Percentiles rank a stretch among this genome's conserved stretches.
Evolutionary conservation across 768 basidiomycete species (phyloP).

Genomic region (Macrolepiota albuminosa): DNA sequence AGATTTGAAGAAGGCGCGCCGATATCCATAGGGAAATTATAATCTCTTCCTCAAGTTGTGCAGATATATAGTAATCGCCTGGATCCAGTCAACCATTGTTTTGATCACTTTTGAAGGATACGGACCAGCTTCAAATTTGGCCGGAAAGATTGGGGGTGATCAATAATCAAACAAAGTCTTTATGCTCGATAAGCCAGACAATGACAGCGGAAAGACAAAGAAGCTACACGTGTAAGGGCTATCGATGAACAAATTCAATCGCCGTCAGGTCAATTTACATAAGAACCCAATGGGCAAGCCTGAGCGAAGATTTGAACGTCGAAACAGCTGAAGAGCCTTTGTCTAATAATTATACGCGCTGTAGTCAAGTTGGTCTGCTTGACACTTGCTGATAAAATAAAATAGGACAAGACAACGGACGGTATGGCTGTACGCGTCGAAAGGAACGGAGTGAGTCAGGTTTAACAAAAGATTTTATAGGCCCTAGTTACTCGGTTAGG

Average conservation of each 20-base stretch:
- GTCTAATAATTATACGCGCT: neutral
- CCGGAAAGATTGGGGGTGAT: no score
- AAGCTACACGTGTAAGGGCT: slow-evolving; percentile 3
- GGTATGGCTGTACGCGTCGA: neutral
- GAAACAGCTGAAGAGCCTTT: neutral
- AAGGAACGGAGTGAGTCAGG: neutral
- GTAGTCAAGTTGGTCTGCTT: neutral
- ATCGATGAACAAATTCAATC: slow-evolving; percentile 2
- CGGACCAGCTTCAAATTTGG: neutral
- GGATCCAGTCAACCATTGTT: neutral
- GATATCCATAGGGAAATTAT: neutral
- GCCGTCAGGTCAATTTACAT: neutral
- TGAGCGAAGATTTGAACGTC: neutral
- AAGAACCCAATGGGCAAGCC: neutral
- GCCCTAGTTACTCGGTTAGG: no score
- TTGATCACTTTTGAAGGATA: neutral
- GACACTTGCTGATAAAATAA: neutral
- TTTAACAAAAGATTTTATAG: no score
- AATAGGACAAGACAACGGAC: neutral
- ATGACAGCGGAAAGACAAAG: neutral
- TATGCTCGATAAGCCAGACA: neutral
- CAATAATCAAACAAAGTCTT: neutral
- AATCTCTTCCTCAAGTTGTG: neutral
- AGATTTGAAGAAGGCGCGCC: slow-evolving; percentile 9
- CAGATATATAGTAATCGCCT: neutral